Evolutionary conservation across 257 asterid genomes (phyloP), one percentile per base, ranked within the genome.

Genomic region (Paraleonurus japonicus): DNA sequence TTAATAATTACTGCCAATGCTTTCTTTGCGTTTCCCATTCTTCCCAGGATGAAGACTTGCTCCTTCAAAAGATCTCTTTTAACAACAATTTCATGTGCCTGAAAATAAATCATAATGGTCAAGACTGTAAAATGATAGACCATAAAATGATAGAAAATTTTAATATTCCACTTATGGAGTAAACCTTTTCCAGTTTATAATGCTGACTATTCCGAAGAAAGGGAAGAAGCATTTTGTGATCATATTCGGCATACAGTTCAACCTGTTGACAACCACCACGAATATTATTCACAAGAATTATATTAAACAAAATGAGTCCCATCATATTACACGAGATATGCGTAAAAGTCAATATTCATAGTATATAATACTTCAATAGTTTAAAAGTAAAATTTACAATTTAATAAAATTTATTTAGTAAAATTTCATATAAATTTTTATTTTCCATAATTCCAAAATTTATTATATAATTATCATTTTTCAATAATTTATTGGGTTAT

Each of bases 171-270:
- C 37, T 41, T 55, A 51, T 5, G 74, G 60, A 60, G 59, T 66
- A 71, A 75, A 92, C 99, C 97, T 92, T 95, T 81, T 92, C 99
- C 71, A 95, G 89, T 35, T 89, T 92, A 81, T 95, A 95, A 86
- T 95, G 99, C 86, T 95, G 97, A 82, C 98, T 92, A 78, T 92
- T 95, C 53, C 98, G 89, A 30, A 95, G 92, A 86, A 95, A 92
- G 67, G 97, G 94, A 76, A 95, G 97, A 76, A 95, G 85, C 97
- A 87, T 95, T 80, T 86, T 85, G 15, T 82, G 83, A 80, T 95
- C 98, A 75, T 85, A 92, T 13, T 90, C 99, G 4, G 95, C 95
- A 74, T 95, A 95, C 64, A 95, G 94, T 84, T 95, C 99, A 65
- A 95, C 99, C 99, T 95, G 82, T 81, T 70, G 33, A 69, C 26